phyloP scores from a whole-genome alignment of 2,329 filamentous ascomycete species.

The Xylaria sp. region DNA sequence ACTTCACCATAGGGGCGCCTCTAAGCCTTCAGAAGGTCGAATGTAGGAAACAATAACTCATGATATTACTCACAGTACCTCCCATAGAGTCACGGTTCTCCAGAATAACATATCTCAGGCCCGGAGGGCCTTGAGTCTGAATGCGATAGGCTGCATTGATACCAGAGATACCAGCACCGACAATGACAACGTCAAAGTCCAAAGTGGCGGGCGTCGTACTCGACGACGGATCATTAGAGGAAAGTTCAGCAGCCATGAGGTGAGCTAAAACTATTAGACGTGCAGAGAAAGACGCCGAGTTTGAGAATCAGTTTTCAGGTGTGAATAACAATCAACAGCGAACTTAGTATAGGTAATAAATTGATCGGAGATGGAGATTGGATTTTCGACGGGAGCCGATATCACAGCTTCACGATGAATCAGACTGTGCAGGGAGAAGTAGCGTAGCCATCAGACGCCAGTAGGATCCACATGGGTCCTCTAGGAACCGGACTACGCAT shows the following conservation, averaged over 20 bases:
- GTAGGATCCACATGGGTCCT: not conserved
- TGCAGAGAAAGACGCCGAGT: not conserved
- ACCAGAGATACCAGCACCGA: slow-evolving; percentile 61
- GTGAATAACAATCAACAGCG: not conserved
- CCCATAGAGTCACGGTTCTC: slow-evolving; percentile 74
- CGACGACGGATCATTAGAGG: not conserved
- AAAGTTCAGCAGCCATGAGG: slow-evolving; percentile 6
- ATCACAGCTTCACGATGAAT: not conserved
- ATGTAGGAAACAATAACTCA: not conserved
- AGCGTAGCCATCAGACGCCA: not conserved
- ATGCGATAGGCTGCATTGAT: slow-evolving; percentile 79
- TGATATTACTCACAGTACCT: slow-evolving; percentile 62
- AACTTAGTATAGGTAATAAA: too few relatives aligned
- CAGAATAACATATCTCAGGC: slow-evolving; percentile 70
- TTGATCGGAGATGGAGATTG: not conserved
- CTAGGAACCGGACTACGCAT: not conserved
- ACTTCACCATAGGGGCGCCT: not conserved
- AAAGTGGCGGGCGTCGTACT: not conserved
- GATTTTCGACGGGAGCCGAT: not conserved
- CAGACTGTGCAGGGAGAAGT: not conserved
- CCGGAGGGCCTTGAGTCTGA: slow-evolving; percentile 69
- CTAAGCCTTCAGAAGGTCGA: not conserved
- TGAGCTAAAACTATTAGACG: not conserved
- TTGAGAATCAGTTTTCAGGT: not conserved
- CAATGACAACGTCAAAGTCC: slow-evolving; percentile 37